Percentiles rank a stretch among this genome's conserved stretches.
Conservation (phyloP, 495 filamentous ascomycete species). For the Podospora bellae-mahoneyi region DNA sequence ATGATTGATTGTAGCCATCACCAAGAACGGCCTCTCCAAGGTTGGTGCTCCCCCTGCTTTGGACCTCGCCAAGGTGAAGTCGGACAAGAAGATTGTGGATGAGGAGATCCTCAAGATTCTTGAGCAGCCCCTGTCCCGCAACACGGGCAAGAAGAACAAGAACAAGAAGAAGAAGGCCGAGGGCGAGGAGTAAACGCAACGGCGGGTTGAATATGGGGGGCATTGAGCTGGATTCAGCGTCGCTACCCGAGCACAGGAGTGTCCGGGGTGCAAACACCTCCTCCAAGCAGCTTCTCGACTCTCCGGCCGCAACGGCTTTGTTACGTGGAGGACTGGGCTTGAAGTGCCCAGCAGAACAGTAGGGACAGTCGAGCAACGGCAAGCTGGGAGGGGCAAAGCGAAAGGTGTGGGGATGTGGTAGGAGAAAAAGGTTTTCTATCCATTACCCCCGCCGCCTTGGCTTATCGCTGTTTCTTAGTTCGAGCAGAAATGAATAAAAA, state of each 20-base stretch:
- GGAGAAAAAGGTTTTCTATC: constrained; percentile 4
- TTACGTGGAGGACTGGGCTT: neutral
- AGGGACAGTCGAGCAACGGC: neutral
- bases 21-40: constrained; percentile 91
- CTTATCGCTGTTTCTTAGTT: constrained; percentile 25
- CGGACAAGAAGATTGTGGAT: constrained; percentile 96
- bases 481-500: constrained; percentile 17
- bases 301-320: neutral
- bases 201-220: constrained; percentile 34
- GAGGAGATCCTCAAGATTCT: constrained; percentile 92
- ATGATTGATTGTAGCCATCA: constrained; percentile 65
- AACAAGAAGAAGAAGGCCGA: constrained; percentile 79
- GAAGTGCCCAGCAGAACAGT: neutral
- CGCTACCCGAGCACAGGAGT: constrained; percentile 3
- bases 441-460: constrained; percentile 14
- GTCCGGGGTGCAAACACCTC: neutral
- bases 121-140: constrained; percentile 74
- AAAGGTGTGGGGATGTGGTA: constrained; percentile 8
- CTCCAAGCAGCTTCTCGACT: neutral
- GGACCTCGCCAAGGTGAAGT: constrained; percentile 76
- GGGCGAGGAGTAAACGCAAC: constrained; percentile 34
- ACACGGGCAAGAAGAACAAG: constrained; percentile 78
- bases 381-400: constrained; percentile 7
- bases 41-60: constrained; percentile 68
- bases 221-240: neutral